These are phyloP conservation scores for Penicillium alfredii DNA, from an alignment of 495 filamentous ascomycete species.

Conservation along the genomic window DNA sequence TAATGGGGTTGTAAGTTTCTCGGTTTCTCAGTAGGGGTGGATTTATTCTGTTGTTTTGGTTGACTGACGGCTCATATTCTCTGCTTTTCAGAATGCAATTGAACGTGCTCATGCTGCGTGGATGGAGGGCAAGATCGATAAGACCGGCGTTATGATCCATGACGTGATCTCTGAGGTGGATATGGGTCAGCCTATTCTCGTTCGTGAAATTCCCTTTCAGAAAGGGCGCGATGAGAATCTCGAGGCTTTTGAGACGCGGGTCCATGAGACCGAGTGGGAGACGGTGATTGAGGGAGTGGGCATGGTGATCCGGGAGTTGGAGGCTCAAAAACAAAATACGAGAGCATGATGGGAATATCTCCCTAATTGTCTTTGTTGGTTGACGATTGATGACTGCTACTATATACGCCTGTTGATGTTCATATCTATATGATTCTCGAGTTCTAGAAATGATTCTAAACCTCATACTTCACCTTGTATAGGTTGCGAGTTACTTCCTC, in stretches of 20 bases:
- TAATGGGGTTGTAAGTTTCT: constrained; percentile 56
- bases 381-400: no score
- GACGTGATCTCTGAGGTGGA: constrained; percentile 83
- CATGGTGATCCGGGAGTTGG: constrained; percentile 46
- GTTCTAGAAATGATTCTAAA: no score
- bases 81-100: constrained; percentile 53
- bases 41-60: not conserved
- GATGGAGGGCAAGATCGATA: constrained; percentile 61
- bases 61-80: constrained; percentile 3
- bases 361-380: no score
- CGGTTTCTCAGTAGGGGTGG: not conserved
- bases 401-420: no score
- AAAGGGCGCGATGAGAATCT: constrained; percentile 57
- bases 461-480: no score
- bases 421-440: no score
- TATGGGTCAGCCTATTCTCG: constrained; percentile 67
- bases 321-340: constrained; percentile 25
- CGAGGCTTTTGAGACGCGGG: constrained; percentile 59
- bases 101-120: constrained; percentile 72
- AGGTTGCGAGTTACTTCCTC: no score
- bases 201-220: constrained; percentile 62
- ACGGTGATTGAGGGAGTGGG: constrained; percentile 63
- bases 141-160: constrained; percentile 92
- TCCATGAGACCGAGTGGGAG: constrained; percentile 65
- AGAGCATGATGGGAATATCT: constrained; percentile 3